Evolutionary conservation across 768 basidiomycete species (phyloP), one percentile per base, ranked within the genome.

Genomic region (Sistotremastrum suecicum): DNA sequence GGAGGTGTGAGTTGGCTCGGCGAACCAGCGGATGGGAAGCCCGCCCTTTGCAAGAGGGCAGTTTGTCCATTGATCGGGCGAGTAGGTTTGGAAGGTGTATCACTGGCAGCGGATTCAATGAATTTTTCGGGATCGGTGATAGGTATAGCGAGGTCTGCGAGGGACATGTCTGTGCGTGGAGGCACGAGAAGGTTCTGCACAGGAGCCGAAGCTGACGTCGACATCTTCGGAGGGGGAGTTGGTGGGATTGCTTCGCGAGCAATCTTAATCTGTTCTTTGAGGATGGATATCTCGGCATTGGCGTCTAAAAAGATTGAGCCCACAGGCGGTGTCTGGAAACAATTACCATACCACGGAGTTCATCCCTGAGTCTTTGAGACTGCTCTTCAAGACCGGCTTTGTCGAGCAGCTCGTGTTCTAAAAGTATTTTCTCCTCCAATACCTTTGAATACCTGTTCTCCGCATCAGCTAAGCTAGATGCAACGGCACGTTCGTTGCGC

Each of bases 351-450:
- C 94, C 94, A 77, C 91, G 70, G 37, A 97, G 65, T 58, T 98
- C 92, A 56, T 98, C 95, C 60, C 79, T 89, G 48, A 94, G 60
- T 39, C 95, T 75, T 62, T 98, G 95, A 41, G 71, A 75, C 55
- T 92, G 84, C 60, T 94, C 92, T 57, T 97, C 91, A 39, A 95
- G 58, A 51, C 72, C 79, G 3, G 89, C 87, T 61, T 94, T 95
- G 61, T 83, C 83, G 30, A 97, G 66, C 33, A 98, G 69, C 56
- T 99, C 95, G 52, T 98, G 90, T 61, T 99, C 95, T 35, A 98
- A 72, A 30, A 99, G 66, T 46, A 97, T 97, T 66, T 97, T 98
- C 66, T 98, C 91, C 62, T 99, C 95, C 34, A 98, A 68, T 1
- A 83, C 84, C 44, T 80, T 75, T 48, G 90, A 80, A 65, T 98